A percentile compares a stretch with the other conserved stretches of the same genome.
These are phyloP conservation scores for Cyclanthera cordifolia DNA, from an alignment of 306 rosid genomes.

Conservation along the genomic window DNA sequence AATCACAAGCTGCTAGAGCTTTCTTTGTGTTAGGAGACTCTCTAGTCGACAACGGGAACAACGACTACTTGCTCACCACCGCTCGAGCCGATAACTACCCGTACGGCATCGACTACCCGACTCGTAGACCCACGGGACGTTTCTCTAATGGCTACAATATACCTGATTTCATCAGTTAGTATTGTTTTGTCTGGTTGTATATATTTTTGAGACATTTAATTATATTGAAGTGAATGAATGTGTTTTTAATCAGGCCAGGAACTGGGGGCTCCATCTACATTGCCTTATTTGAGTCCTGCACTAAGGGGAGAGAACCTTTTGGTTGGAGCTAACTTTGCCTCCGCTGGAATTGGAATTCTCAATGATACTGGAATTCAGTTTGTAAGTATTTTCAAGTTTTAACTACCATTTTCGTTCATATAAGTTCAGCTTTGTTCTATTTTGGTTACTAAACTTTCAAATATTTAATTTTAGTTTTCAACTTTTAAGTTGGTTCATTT, in stretches of 20 bases:
- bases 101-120: slow-evolving; percentile 12
- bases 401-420: too few species aligned
- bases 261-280: slow-evolving; percentile 35
- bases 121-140: slow-evolving; percentile 10
- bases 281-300: slow-evolving; percentile 44
- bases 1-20: slow-evolving; percentile 8
- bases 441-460: too few species aligned
- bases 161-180: slow-evolving; percentile 19
- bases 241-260: slow-evolving; percentile 23
- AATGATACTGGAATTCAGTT: slow-evolving; percentile 57
- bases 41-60: slow-evolving; percentile 20
- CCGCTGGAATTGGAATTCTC: slow-evolving; percentile 57
- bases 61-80: slow-evolving; percentile 14
- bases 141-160: slow-evolving; percentile 20
- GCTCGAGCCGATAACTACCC: slow-evolving; percentile 16
- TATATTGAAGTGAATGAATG: background rate
- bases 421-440: too few species aligned
- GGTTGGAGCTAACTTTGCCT: slow-evolving; percentile 62
- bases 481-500: too few species aligned
- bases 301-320: slow-evolving; percentile 34
- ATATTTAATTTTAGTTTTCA: too few species aligned
- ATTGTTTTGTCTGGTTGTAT: background rate
- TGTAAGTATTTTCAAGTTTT: too few species aligned
- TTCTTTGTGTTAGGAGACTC: slow-evolving; percentile 23
- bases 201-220: background rate